Evolutionary conservation across 2,329 filamentous ascomycete species (phyloP), one percentile per base, ranked within the genome.

Genomic region (Metarhizium anisopliae): DNA sequence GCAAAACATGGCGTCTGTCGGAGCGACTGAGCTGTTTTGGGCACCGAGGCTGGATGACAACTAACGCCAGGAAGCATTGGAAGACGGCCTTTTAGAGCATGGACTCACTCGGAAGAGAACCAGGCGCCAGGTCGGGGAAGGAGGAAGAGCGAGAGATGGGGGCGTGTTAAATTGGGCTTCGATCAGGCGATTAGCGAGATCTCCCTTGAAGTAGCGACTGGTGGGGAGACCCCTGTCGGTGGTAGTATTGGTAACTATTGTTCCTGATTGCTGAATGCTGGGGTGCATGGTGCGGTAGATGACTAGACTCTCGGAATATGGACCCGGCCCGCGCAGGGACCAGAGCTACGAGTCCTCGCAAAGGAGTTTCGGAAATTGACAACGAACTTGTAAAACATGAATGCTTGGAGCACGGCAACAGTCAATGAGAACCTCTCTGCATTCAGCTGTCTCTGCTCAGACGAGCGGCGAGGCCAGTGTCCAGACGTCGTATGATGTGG

Each of bases 111-210:
- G 50, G 20, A 52, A 38, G 51, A 42, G 38, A 52, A n/a, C 25
- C 29, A 50, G 47, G 45, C 32, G 35, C 47, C 16, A 32, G 47
- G 47, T 10, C 42, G 16, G 45, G 16, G 2, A 30, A 18, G 47
- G 4, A 51, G 32, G 16, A 16, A 29, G 30, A 13, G 32, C 3
- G 49, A 13, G 49, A 4, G 25, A 43, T 52, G 25, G 42, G 16
- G 16, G 42, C 6, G 16, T 45, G 53, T 47, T 14, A 32, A 52
- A 55, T 52, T 49, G 43, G 32, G 35, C 53, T 52, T 14, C 38
- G 11, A 49, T 38, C 16, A 32, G 18, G 57, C 53, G 58, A 60
- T 62, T 61, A 61, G 60, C 60, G 59, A 62, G 58, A 61, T 58
- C 56, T 59, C 50, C 58, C 58, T 57, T 35, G 10, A 35, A 35